Evolutionary conservation across 495 filamentous ascomycete species (phyloP).

Genomic region (Chaetomium cochliodes): DNA sequence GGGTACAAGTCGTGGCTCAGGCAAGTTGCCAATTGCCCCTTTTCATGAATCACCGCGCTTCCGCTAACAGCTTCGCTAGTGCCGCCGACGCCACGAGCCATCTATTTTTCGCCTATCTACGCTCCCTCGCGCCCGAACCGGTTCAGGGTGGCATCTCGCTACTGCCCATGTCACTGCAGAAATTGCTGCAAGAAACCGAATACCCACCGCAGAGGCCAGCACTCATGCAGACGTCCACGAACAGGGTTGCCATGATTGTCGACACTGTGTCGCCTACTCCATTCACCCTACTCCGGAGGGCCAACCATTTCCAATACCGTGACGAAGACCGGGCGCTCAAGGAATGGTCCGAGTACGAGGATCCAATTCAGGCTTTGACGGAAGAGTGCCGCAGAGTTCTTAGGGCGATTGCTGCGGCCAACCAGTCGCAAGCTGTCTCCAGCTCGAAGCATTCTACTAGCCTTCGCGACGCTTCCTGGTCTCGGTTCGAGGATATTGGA

Average conservation of each 20-base stretch:
- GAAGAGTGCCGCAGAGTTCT: slow-evolving; percentile 92
- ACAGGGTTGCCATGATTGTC: slow-evolving; percentile 94
- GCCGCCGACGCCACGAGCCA: slow-evolving; percentile 95
- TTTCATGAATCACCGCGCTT: neutral
- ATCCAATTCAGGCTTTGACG: slow-evolving; percentile 82
- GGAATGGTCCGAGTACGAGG: slow-evolving; percentile 82
- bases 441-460: slow-evolving; percentile 66
- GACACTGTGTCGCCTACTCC: slow-evolving; percentile 93
- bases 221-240: slow-evolving; percentile 74
- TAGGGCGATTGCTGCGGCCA: slow-evolving; percentile 80
- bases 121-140: slow-evolving; percentile 80
- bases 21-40: slow-evolving; percentile 25
- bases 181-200: slow-evolving; percentile 86
- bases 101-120: slow-evolving; percentile 94
- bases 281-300: slow-evolving; percentile 84
- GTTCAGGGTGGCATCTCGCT: slow-evolving; percentile 71
- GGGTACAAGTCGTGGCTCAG: slow-evolving; percentile 81
- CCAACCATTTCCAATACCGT: slow-evolving; percentile 92
- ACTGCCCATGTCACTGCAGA: slow-evolving; percentile 85
- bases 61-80: slow-evolving; percentile 47
- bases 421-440: slow-evolving; percentile 69
- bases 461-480: slow-evolving; percentile 86
- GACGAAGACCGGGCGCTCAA: slow-evolving; percentile 81
- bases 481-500: slow-evolving; percentile 91
- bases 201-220: slow-evolving; percentile 83